Percentiles rank a stretch among this genome's conserved stretches.
These are phyloP conservation scores for Vanrija humicola DNA, from an alignment of 1,284 basidiomycete genomes.

Conservation along the genomic window DNA sequence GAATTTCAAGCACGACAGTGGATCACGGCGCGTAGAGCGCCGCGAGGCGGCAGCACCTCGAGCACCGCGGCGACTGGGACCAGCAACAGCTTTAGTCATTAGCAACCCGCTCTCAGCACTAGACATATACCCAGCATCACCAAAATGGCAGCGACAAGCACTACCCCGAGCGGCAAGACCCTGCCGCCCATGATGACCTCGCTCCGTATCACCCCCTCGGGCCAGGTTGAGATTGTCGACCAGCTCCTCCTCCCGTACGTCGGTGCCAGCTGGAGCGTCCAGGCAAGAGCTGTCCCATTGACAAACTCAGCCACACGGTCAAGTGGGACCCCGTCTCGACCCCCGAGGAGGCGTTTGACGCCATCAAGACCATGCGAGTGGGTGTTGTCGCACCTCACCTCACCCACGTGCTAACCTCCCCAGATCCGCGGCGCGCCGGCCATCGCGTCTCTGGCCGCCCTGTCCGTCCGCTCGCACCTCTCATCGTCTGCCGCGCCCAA, in stretches of 20 bases:
- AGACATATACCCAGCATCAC: no score
- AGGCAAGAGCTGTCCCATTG: background rate
- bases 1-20: background rate
- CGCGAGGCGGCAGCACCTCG: no score
- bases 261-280: no score
- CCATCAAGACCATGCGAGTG: slow-evolving; percentile 89
- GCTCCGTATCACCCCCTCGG: slow-evolving; percentile 57
- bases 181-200: slow-evolving; percentile 55
- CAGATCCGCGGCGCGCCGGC: slow-evolving; percentile 88
- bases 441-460: slow-evolving; percentile 83
- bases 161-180: slow-evolving; percentile 17
- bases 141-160: background rate
- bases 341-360: slow-evolving; percentile 77
- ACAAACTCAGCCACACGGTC: slow-evolving; percentile 57
- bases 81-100: no score
- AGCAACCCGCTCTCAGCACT: no score
- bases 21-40: no score
- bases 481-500: slow-evolving; percentile 16
- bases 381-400: slow-evolving; percentile 5
- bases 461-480: slow-evolving; percentile 64
- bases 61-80: background rate
- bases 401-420: background rate
- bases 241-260: slow-evolving; percentile 70
- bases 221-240: slow-evolving; percentile 75
- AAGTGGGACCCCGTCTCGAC: slow-evolving; percentile 67